A percentile compares a stretch with the other conserved stretches of the same genome.
These are phyloP conservation scores for Malassezia sp. DNA, from an alignment of 1,284 basidiomycete species.

Conservation along the genomic window DNA sequence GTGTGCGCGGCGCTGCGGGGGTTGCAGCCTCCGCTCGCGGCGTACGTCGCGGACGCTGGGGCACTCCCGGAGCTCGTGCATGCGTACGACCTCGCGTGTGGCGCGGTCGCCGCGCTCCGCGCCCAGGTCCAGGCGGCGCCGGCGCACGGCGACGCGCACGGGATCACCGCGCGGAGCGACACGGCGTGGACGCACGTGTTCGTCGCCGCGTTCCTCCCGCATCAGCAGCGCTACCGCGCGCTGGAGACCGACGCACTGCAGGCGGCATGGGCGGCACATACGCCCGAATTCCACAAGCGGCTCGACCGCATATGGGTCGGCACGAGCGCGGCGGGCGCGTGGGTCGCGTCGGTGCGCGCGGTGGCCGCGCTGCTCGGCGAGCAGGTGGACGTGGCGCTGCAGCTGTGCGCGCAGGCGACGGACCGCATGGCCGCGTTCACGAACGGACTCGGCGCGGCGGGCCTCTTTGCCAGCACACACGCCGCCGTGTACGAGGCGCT, in stretches of 20 bases:
- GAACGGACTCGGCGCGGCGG: neutral
- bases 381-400: neutral
- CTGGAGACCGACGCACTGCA: neutral
- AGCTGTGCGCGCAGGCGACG: neutral
- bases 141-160: neutral
- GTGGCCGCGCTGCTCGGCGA: slow-evolving; percentile 1
- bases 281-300: neutral
- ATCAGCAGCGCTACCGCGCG: neutral
- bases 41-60: neutral
- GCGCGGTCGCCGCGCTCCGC: neutral
- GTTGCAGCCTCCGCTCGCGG: neutral
- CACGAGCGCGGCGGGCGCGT: slow-evolving; percentile 1
- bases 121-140: neutral
- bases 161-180: too few species aligned
- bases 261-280: neutral
- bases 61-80: slow-evolving; percentile 8
- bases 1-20: neutral
- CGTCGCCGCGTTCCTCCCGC: neutral
- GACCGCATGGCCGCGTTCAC: slow-evolving; percentile 2
- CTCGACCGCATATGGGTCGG: slow-evolving; percentile 11
- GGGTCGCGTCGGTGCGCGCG: slow-evolving; percentile 1
- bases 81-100: neutral
- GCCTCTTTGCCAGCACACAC: too few species aligned
- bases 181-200: neutral
- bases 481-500: neutral